Base-by-base conservation (phyloP, 2,329 filamentous ascomycete species). In the Botrytis paeoniae region DNA sequence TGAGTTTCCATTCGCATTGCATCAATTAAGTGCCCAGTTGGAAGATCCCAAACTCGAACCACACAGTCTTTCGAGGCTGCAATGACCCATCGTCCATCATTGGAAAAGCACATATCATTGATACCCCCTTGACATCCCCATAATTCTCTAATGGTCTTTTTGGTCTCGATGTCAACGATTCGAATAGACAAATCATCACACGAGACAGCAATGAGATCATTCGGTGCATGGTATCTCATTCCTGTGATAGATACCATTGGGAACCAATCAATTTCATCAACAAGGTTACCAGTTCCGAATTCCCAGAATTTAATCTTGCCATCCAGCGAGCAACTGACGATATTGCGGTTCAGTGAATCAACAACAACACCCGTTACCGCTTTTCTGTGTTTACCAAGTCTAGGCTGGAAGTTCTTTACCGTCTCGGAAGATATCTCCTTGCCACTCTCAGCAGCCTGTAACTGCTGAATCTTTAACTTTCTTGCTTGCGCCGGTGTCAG, bases 221-320 rank as follows among this genome's bases (percentile, higher is more conserved):
- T 97, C 4, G 90, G 88, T 6, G 91, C 86, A 80, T 97, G 95
- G 80, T 97, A 96, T 73, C 91, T 90, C 77, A 95, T 90, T 25
- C 88, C 90, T 0, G 89, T 93, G 70, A 97, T 91, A 63, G 90
- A 88, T 7, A 91, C 90, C 87, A 93, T 93, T 5, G 89, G 89
- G 62, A 91, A 89, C 92, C 94, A 97, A 81, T 95, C 90, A 69
- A 98, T 89, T 79, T 98, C 91, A 75, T 95, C 88, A 18, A 93
- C 80, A 4, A 98, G 86, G 62, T 89, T 88, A 12, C 95, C 96
- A 0, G 92, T 93, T n/a, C 90, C 83, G 76, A 99, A 97, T 76
- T 97, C 93, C 97, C 97, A 99, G 81, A 99, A 98, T 84, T 98
- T 98, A 78, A 98, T 87, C 82, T 92, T 97, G 45, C 96, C 96